Base-by-base conservation (phyloP, 345 rosid species). In the Citrus cavaleriei region DNA sequence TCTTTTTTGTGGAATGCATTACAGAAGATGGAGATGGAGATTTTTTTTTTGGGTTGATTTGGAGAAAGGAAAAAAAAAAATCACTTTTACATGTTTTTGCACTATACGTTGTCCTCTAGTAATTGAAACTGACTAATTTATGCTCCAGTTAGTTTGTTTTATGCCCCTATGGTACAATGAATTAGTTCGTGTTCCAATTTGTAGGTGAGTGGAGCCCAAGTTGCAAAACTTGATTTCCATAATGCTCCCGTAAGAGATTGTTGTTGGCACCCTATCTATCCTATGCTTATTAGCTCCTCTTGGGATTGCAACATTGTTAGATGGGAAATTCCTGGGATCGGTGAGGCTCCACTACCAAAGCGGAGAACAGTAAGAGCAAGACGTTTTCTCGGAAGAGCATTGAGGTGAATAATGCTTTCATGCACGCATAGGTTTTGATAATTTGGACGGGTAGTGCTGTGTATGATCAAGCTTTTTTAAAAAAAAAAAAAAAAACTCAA, bases 261-360 rank as follows among this genome's bases (percentile, higher is more conserved):
- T 68, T 90, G 88, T 72, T 91, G 95, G 95, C 95, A 90, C 68
- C 95, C 95, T 0, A 22, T 37, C 69, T 83, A 88, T 67, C 93
- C 92, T 0, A 80, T 83, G 84, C 64, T 91, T 2, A 79, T 91
- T 38, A 91, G 85, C 78, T 91, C 92, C 58, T 88, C 95, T 1
- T 90, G 95, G 95, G 92, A 90, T 1, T 85, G 91, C 7, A 64
- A 37, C 22, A 77, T 91, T 38, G 87, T 80, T 4, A 86, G 81
- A 78, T 91, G 95, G 95, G 92, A 91, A 75, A 88, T 87, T 34
- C 86, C 89, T 0, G 87, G 90, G 12, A 7, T 54, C 0, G 75
- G 80, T 4, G 46, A 73, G 73, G 67, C 79, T 4, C 80, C 62
- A 10, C 70, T 21, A 5, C 1, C 16, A 22, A 78, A 68, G 25